phyloP scores from a whole-genome alignment of 805 yeast genomes.

The Kodamaea sagamina region DNA sequence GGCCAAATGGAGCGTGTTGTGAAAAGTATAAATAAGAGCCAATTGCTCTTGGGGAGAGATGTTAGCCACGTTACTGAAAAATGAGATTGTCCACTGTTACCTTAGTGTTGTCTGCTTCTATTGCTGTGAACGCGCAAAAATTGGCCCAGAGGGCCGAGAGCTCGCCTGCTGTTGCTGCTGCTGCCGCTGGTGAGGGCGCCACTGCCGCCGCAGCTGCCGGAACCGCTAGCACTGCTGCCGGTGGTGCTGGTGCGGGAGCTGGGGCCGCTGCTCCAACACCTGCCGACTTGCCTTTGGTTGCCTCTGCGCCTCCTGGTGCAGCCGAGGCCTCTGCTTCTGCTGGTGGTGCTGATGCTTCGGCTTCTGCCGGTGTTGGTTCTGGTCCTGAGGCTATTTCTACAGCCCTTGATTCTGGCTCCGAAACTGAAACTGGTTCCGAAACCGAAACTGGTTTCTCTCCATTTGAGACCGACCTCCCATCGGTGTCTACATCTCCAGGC shows the following conservation, averaged over 20 bases:
- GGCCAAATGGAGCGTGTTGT: background rate
- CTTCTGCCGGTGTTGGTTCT: conserved; percentile 4
- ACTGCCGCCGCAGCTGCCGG: conserved; percentile 9
- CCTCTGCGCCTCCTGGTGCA: conserved; percentile 4
- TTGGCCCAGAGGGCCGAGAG: conserved; percentile 17
- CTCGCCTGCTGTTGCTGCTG: conserved; percentile 26
- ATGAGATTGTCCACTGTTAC: conserved; percentile 18
- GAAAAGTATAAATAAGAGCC: conserved; percentile 5
- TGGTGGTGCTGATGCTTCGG: background rate
- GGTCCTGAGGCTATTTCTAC: conserved; percentile 1
- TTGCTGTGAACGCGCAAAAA: conserved; percentile 21
- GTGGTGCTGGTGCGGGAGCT: conserved; percentile 11
- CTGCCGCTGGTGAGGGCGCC: conserved; percentile 18
- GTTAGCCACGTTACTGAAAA: background rate
- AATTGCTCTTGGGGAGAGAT: background rate
- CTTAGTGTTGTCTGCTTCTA: conserved; percentile 17
- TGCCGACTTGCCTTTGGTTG: conserved; percentile 10
- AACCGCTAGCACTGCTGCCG: conserved; percentile 9
- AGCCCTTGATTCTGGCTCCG: conserved; percentile 16
- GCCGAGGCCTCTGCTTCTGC: conserved; percentile 13
- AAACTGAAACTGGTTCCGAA: conserved; percentile 20
- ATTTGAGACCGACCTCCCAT: too few species aligned
- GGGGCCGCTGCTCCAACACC: conserved; percentile 9
- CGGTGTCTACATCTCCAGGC: conserved; percentile 1
- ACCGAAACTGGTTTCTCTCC: conserved; percentile 20